Conservation (phyloP, 805 yeast species). For the Wickerhamomyces rabaulensis region DNA sequence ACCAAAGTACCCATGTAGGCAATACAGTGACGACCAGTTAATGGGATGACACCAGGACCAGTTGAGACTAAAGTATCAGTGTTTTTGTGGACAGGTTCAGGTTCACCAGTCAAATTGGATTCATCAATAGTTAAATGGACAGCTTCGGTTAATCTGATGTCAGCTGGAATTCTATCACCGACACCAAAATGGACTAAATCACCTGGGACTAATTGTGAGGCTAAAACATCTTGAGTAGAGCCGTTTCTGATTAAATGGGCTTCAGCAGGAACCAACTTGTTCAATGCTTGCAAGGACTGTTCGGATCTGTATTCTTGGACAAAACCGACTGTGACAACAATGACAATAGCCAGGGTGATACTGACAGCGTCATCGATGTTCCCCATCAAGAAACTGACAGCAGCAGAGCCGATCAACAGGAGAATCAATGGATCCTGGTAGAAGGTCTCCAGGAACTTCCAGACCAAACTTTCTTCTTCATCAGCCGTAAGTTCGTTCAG, state of each 20-base stretch:
- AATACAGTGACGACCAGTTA: slow-evolving; percentile 67
- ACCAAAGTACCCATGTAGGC: slow-evolving; percentile 98
- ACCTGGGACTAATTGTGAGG: slow-evolving; percentile 90
- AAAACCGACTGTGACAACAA: slow-evolving; percentile 95
- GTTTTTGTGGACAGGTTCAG: slow-evolving; percentile 73
- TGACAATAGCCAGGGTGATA: slow-evolving; percentile 84
- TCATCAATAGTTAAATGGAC: slow-evolving; percentile 86
- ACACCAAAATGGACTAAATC: slow-evolving; percentile 84
- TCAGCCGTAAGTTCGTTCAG: slow-evolving; percentile 70
- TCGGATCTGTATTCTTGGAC: slow-evolving; percentile 96
- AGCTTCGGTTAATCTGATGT: slow-evolving; percentile 72
- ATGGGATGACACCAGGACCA: slow-evolving; percentile 36
- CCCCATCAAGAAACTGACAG: slow-evolving; percentile 86
- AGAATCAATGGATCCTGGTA: slow-evolving; percentile 89
- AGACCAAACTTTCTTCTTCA: slow-evolving; percentile 66
- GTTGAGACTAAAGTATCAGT: slow-evolving; percentile 38
- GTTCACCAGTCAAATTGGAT: slow-evolving; percentile 93
- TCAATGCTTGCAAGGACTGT: slow-evolving; percentile 87
- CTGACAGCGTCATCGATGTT: slow-evolving; percentile 94
- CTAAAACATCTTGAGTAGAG: slow-evolving; percentile 73
- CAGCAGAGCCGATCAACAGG: slow-evolving; percentile 85
- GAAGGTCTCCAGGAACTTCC: slow-evolving; percentile 74
- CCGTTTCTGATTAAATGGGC: slow-evolving; percentile 87
- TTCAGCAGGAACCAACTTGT: slow-evolving; percentile 92
- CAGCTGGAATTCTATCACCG: slow-evolving; percentile 98